phyloP scores from a whole-genome alignment of 495 filamentous ascomycete genomes.

The Eremomyces bilateralis region DNA sequence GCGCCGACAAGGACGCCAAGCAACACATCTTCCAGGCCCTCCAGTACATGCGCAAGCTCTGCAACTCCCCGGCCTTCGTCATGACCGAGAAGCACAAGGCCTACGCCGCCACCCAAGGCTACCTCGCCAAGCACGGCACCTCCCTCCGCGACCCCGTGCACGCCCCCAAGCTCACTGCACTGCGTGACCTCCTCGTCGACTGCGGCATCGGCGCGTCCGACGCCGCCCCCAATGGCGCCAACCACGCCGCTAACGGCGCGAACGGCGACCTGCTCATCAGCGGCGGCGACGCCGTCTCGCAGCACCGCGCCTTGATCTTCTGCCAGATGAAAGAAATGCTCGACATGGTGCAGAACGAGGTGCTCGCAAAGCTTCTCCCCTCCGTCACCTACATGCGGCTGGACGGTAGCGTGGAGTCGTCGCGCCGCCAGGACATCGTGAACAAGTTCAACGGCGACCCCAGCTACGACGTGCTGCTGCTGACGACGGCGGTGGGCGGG shows the following conservation, averaged over 20 bases:
- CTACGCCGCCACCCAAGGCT: constrained; percentile 60
- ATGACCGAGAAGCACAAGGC: constrained; percentile 85
- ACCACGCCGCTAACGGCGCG: constrained; percentile 15
- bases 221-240: constrained; percentile 8
- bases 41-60: constrained; percentile 98
- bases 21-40: constrained; percentile 98
- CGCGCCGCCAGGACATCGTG: constrained; percentile 82
- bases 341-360: constrained; percentile 88
- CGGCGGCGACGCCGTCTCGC: constrained; percentile 65
- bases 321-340: constrained; percentile 99
- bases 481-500: constrained; percentile 89
- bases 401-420: constrained; percentile 78
- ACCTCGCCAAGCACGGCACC: constrained; percentile 44
- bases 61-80: constrained; percentile 88
- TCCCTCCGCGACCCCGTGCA: constrained; percentile 66
- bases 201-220: constrained; percentile 73
- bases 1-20: constrained; percentile 66
- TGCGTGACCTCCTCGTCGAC: constrained; percentile 77
- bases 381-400: constrained; percentile 75
- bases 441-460: constrained; percentile 97
- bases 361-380: constrained; percentile 66
- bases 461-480: constrained; percentile 73
- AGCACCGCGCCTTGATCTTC: constrained; percentile 88
- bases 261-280: constrained; percentile 31
- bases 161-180: constrained; percentile 77